These are phyloP conservation scores for Acanthamoeba castellanii DNA, from an alignment of 208 protist species.

Conservation along the genomic window DNA sequence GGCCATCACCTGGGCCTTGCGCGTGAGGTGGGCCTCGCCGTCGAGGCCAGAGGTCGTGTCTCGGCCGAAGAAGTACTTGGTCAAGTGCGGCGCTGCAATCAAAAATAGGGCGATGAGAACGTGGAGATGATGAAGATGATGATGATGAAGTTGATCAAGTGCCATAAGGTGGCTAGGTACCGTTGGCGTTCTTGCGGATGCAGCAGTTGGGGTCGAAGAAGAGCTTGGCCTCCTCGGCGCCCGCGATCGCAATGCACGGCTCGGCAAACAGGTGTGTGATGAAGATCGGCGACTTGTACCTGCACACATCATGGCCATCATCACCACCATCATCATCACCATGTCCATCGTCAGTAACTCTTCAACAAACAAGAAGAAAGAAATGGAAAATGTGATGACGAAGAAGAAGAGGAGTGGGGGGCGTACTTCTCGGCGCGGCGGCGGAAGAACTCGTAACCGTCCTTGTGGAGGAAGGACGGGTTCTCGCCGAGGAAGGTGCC, in stretches of 20 bases:
- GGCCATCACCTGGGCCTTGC: conserved; percentile 56
- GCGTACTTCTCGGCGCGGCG: not conserved
- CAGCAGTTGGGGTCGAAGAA: not conserved
- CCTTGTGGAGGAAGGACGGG: conserved; percentile 7
- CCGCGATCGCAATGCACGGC: conserved; percentile 14
- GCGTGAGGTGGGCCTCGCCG: not conserved
- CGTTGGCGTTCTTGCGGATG: not conserved
- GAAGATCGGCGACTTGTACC: conserved; percentile 35
- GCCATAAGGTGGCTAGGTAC: not conserved
- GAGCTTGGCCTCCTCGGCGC: conserved; percentile 46
- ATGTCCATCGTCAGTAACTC: too few relatives aligned
- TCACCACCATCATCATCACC: too few relatives aligned
- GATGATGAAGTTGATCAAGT: too few relatives aligned
- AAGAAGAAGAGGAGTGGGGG: not conserved
- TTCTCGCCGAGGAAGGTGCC: conserved; percentile 36
- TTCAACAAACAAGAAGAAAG: too few relatives aligned
- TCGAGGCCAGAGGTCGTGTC: not conserved
- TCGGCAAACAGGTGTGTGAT: conserved; percentile 25
- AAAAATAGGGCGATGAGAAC: not conserved
- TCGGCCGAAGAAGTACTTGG: conserved; percentile 54
- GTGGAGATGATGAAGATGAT: too few relatives aligned
- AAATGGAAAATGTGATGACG: too few relatives aligned
- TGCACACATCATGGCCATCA: too few relatives aligned
- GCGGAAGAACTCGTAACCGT: conserved; percentile 39
- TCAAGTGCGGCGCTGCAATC: not conserved